These are phyloP conservation scores for Ambrosiella cleistominuta DNA, from an alignment of 2,329 filamentous ascomycete species.

Conservation along the genomic window DNA sequence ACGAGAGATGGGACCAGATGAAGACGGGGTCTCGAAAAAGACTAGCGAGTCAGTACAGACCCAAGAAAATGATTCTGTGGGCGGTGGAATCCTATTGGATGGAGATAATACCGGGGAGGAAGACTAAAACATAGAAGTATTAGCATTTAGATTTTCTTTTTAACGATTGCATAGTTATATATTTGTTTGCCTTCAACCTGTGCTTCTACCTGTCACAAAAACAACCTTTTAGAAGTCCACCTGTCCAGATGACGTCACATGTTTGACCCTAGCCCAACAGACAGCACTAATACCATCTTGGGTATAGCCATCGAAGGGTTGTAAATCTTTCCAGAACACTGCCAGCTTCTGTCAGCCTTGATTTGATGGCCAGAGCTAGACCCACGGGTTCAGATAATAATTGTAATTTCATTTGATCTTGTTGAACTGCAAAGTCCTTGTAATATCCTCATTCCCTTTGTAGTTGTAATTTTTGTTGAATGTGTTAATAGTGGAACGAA, in stretches of 20 bases:
- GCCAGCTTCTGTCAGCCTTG: background rate
- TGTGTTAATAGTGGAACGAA: background rate
- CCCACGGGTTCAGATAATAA: no score
- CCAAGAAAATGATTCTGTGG: background rate
- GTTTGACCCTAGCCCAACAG: background rate
- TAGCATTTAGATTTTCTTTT: background rate
- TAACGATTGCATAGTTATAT: background rate
- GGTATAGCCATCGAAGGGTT: background rate
- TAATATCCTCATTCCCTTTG: no score
- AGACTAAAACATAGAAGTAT: background rate
- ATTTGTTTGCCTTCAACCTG: background rate
- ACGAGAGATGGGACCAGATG: background rate
- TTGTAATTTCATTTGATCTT: no score
- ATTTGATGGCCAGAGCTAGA: background rate
- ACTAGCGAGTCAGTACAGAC: background rate
- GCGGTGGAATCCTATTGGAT: background rate
- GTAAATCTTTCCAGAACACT: background rate
- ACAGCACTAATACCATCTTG: background rate
- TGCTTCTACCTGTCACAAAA: no score
- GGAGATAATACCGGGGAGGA: background rate
- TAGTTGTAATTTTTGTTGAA: no score
- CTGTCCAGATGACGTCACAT: background rate
- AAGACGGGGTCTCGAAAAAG: background rate
- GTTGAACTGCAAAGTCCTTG: no score
- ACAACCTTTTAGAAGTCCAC: no score